Evolutionary conservation across 495 filamentous ascomycete species (phyloP), one percentile per base, ranked within the genome.

Genomic region (Jackrogersella multiformis): DNA sequence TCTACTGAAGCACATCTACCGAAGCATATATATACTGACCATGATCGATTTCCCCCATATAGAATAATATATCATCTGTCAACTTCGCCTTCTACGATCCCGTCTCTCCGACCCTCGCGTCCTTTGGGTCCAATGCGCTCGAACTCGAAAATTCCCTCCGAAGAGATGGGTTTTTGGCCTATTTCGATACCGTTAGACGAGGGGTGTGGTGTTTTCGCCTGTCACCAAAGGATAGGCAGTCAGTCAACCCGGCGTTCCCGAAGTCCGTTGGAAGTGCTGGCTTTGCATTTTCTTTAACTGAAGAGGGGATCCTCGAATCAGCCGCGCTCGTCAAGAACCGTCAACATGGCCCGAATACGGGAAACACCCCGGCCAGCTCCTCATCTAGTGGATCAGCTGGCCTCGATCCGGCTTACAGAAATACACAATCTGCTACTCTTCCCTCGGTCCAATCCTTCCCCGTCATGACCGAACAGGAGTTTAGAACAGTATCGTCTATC

Each of bases 171-270:
- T 75, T 78, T 48, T 66, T 87, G 16, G 82, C 83, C 4, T 78
- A 81, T 53, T 80, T 78, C 68, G 84, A 86, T 65, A 69, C 78
- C 18, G 70, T 69, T 4, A 71, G 79, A 57, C 78, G 76, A 45
- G 81, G 82, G 2, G 73, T 86, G 51, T 86, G 84, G 84, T 77
- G 78, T 20, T 86, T 86, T 59, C 78, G 75, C 48, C 72, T 81
- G 15, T 52, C 70, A 0, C 65, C 73, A 16, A 78, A 77, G 45
- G 76, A 77, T 21, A 73, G 69, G 9, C 70, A 66, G 21, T 54
- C 74, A 1, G 72, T 79, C 24, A 59, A 65, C 21, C 58, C 69
- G 6, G 66, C 56, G 2, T 78, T 81, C 15, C 69, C 68, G 7
- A 66, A 63, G 16, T 73, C 66, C 38, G 71, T 81, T 59, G 78